phyloP scores from a whole-genome alignment of 352 stramenopile species.

The Phytopythium mirpurense region DNA sequence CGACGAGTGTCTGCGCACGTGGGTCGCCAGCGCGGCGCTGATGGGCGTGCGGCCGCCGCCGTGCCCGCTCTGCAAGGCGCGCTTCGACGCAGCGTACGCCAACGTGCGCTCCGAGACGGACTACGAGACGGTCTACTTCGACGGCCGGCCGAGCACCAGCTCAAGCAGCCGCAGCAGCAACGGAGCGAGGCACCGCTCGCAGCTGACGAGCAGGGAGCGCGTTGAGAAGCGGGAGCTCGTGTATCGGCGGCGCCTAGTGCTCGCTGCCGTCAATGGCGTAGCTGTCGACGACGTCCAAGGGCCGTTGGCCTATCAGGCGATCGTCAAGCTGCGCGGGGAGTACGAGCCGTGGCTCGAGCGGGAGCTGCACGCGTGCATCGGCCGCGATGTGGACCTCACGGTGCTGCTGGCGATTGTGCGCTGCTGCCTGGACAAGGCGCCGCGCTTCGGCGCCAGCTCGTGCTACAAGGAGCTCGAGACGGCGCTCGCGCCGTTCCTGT shows the following conservation, averaged over 20 bases:
- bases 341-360: constrained; percentile 54
- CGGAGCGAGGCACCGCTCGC: constrained; percentile 6
- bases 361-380: constrained; percentile 67
- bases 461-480: constrained; percentile 40
- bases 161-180: constrained; percentile 8
- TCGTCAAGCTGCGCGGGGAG: constrained; percentile 51
- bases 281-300: constrained; percentile 12
- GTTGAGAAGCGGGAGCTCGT: constrained; percentile 43
- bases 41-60: constrained; percentile 44
- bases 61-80: constrained; percentile 66
- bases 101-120: constrained; percentile 65
- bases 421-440: constrained; percentile 50
- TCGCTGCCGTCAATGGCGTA: constrained; percentile 41
- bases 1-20: constrained; percentile 57
- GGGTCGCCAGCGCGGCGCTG: constrained; percentile 48
- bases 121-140: constrained; percentile 50
- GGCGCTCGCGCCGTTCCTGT: constrained; percentile 57
- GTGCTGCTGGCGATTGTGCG: constrained; percentile 63
- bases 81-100: constrained; percentile 48
- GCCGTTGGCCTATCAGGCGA: constrained; percentile 15
- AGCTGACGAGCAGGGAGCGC: constrained; percentile 13
- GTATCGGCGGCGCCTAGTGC: constrained; percentile 42
- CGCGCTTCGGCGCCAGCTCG: constrained; percentile 22
- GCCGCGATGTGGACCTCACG: constrained; percentile 55
- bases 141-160: constrained; percentile 15